Percentiles rank a stretch among this genome's conserved stretches.
Conservation (phyloP, 202 grass and related monocot genomes). For the Zoysia matrella region DNA sequence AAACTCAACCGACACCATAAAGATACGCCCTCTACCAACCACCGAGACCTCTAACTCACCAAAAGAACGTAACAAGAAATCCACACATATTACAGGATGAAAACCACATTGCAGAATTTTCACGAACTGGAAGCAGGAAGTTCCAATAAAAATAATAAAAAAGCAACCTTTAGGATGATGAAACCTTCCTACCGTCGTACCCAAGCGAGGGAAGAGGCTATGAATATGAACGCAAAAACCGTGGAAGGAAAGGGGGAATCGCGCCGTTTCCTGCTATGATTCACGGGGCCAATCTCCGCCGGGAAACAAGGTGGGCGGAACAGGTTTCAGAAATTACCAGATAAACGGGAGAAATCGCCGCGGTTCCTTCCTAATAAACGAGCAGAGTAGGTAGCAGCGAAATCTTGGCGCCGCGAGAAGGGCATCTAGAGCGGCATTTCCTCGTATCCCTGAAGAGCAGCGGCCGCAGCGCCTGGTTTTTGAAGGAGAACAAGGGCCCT, state of each 20-base stretch:
- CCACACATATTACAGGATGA: slow-evolving; percentile 39
- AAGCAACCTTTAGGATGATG: not conserved
- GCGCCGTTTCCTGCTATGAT: not conserved
- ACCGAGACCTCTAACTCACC: slow-evolving; percentile 33
- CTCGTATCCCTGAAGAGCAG: slow-evolving; percentile 10
- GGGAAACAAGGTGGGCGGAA: not conserved
- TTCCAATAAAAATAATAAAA: not conserved
- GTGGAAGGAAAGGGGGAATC: slow-evolving; percentile 38
- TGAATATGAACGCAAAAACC: not conserved
- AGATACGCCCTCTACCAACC: slow-evolving; percentile 34
- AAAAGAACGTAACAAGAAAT: slow-evolving; percentile 45
- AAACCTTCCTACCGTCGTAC: too few species aligned
- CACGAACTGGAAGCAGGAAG: slow-evolving; percentile 31
- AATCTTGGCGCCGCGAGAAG: slow-evolving; percentile 34
- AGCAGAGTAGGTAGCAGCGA: slow-evolving; percentile 11
- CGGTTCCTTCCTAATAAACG: slow-evolving; percentile 6
- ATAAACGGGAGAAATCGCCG: slow-evolving; percentile 30
- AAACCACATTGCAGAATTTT: slow-evolving; percentile 28
- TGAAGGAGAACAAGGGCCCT: slow-evolving; percentile 17
- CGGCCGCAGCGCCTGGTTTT: not conserved
- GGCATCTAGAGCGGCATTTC: slow-evolving; percentile 1
- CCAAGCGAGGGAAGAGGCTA: too few species aligned
- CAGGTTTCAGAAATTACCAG: slow-evolving; percentile 52
- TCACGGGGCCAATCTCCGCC: slow-evolving; percentile 25
- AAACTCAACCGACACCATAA: slow-evolving; percentile 38